Base-by-base conservation (phyloP, 768 basidiomycete species). In the Boletus pseudopeckii region DNA sequence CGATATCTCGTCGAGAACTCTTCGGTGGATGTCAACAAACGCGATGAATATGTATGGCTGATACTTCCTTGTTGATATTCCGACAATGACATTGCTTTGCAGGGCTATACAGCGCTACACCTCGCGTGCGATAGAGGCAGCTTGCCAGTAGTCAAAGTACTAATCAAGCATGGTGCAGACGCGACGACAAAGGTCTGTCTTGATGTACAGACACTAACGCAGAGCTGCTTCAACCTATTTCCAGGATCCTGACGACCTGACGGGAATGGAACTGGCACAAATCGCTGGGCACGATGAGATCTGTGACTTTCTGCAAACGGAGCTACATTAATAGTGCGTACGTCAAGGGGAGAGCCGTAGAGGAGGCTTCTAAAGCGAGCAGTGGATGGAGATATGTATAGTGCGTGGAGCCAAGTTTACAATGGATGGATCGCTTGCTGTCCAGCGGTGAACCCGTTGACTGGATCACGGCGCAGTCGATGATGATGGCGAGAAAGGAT, bases 41-140 rank as follows among this genome's bases (percentile, higher is more conserved):
- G 71, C 36, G 91, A 95, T 55, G 83, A 86, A 74, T 88, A 80
- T 74, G 93, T 94, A 68, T 69, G 86, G 72, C 28, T 14, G n/a
- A 20, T 17, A n/a, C 36, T 20, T 22, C 14, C 22, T 56, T 15
- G 17, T 42, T 17, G 28, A n/a, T 41, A 26, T 39, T 37, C 50
- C 46, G 48, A 18, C 50, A 41, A 49, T 54, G 45, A 55, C 49
- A 11, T 33, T 37, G 30, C 14, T 51, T 47, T 44, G 18, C 62
- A 97, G 94, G 93, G 91, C 34, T 93, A 92, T 67, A 90, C 92
- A 0, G 79, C 93, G 8, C 71, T 97, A 18, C 94, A 97, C 62
- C 76, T 95, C 0, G 93, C 94, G 5, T 82, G 85, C 26, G 94
- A 97, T 68, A 76, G 93, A 63, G 94, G 94, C 1, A 77, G 84